Percentiles rank a stretch among this genome's conserved stretches.
Evolutionary conservation across 1,284 basidiomycete species (phyloP).

Genomic region (Austroboletus niveus): DNA sequence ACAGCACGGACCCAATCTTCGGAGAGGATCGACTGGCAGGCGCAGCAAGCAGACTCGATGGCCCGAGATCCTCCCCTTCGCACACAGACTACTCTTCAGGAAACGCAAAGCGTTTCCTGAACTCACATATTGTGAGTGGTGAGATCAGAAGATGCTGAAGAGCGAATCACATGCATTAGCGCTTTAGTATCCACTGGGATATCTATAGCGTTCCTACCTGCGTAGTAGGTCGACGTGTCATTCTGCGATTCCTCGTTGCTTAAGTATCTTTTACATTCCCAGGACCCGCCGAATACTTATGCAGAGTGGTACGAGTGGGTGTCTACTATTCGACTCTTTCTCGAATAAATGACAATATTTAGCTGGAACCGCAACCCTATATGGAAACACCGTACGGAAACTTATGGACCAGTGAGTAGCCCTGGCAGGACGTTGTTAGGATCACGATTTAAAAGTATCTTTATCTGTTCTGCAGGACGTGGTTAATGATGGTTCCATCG

Average conservation of each 20-base stretch:
- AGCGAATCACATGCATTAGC: no score
- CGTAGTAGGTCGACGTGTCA: background rate
- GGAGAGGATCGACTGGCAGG: no score
- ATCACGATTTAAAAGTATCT: background rate
- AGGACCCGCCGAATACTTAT: constrained; percentile 42
- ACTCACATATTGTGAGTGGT: no score
- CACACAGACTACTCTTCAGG: no score
- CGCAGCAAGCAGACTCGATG: no score
- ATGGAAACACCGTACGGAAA: constrained; percentile 47
- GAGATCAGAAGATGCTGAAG: no score
- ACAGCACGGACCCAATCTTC: no score
- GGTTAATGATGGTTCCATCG: constrained; percentile 58
- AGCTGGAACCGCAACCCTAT: background rate
- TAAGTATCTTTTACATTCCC: background rate
- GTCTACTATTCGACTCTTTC: background rate
- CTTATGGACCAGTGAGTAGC: constrained; percentile 43
- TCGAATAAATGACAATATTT: background rate
- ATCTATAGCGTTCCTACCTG: constrained; percentile 38
- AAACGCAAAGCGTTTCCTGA: no score
- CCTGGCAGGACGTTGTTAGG: background rate
- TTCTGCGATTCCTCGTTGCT: no score
- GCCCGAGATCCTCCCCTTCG: no score
- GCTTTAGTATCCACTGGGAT: constrained; percentile 54
- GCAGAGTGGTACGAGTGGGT: constrained; percentile 58
- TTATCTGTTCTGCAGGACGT: constrained; percentile 36